phyloP scores from a whole-genome alignment of 2,329 filamentous ascomycete genomes.

The Orbilia oligospora region DNA sequence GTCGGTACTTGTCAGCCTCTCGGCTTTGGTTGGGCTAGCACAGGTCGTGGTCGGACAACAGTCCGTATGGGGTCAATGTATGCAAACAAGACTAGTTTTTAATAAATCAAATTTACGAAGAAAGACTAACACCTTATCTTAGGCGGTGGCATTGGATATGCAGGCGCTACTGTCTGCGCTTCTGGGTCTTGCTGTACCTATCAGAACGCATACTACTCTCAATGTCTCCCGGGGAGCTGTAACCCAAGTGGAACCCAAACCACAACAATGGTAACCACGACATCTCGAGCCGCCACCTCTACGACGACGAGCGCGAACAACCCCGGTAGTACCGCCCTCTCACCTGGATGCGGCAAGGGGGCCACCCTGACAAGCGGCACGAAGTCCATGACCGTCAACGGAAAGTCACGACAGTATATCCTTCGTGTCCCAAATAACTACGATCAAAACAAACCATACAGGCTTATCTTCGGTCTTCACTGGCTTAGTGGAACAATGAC shows the following conservation, averaged over 20 bases:
- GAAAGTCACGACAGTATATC: constrained; percentile 67
- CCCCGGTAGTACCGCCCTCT: constrained; percentile 21
- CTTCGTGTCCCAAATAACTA: constrained; percentile 68
- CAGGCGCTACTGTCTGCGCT: constrained; percentile 61
- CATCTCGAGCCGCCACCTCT: background rate
- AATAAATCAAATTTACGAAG: background rate
- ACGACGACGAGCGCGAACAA: constrained; percentile 13
- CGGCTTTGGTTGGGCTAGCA: constrained; percentile 10
- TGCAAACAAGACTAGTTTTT: constrained; percentile 1
- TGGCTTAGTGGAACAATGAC: constrained; percentile 67
- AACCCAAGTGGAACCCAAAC: background rate
- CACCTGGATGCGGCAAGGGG: constrained; percentile 26
- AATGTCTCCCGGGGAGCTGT: constrained; percentile 61
- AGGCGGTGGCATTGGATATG: constrained; percentile 67
- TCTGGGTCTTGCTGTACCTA: constrained; percentile 59
- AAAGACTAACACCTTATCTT: constrained; percentile 10
- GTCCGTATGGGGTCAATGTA: constrained; percentile 45
- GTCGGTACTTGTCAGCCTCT: constrained; percentile 19
- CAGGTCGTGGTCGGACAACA: constrained; percentile 27
- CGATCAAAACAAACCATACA: constrained; percentile 67
- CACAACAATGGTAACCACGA: background rate
- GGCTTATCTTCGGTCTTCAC: constrained; percentile 69
- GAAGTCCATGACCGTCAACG: constrained; percentile 67
- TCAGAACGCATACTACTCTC: constrained; percentile 62
- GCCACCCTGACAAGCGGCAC: constrained; percentile 64